Evolutionary conservation across 2,329 filamentous ascomycete genomes (phyloP).

Genomic region (Fusarium tuaranense): DNA sequence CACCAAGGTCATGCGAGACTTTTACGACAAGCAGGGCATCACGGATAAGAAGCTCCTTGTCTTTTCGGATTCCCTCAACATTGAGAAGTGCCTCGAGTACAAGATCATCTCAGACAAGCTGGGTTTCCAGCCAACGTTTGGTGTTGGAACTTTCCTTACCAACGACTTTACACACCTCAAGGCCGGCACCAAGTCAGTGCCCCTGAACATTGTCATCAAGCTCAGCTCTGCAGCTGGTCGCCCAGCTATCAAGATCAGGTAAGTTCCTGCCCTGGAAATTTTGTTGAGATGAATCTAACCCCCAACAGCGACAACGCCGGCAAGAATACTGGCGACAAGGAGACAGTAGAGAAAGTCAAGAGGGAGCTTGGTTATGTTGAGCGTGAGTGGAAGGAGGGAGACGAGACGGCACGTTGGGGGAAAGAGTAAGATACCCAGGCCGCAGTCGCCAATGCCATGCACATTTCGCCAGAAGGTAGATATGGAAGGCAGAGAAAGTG

Average conservation of each 20-base stretch:
- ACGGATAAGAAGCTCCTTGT: conserved; percentile 88
- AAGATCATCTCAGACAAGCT: conserved; percentile 83
- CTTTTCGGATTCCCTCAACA: conserved; percentile 94
- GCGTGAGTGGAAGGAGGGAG: conserved; percentile 83
- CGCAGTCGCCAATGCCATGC: neutral
- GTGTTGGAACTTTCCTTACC: conserved; percentile 94
- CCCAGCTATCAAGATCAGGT: conserved; percentile 89
- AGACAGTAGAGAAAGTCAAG: conserved; percentile 86
- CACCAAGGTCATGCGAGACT: conserved; percentile 80
- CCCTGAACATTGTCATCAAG: conserved; percentile 98
- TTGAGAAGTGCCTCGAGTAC: conserved; percentile 91
- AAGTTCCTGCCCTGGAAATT: conserved; percentile 5
- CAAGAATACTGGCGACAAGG: conserved; percentile 93
- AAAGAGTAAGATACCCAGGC: conserved; percentile 48
- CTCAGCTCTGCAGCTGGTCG: conserved; percentile 85
- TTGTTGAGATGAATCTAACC: conserved; percentile 26
- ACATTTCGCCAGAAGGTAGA: neutral
- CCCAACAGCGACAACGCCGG: conserved; percentile 77
- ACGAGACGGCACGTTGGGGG: conserved; percentile 88
- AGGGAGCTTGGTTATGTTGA: conserved; percentile 86
- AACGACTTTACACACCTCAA: conserved; percentile 87
- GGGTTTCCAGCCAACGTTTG: conserved; percentile 89
- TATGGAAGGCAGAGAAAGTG: neutral
- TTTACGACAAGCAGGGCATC: conserved; percentile 82
- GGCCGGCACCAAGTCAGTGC: conserved; percentile 84